Base-by-base conservation (phyloP, 768 basidiomycete genomes). In the Ramaria sp. region DNA sequence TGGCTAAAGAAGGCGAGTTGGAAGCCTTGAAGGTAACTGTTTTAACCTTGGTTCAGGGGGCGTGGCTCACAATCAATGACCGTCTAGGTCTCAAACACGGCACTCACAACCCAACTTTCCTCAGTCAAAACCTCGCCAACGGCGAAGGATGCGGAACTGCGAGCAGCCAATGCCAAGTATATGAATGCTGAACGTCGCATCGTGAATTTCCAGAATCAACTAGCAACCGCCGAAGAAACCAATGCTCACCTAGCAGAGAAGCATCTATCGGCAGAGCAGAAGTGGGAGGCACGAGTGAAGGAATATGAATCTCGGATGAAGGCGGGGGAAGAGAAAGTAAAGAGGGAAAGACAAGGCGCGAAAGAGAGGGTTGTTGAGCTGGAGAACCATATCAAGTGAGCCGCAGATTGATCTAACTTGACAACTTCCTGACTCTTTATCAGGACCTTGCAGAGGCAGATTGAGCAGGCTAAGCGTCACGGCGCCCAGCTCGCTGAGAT, bases 231-330 rank as follows among this genome's bases (percentile, higher is more conserved):
- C 3, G 95, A 98, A 64, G 90, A 94, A 68, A 85, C 85, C 69
- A 76, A 94, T 48, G 80, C 84, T 1, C 66, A 71, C 38, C 76
- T 88, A 68, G 85, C 84, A 59, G 75, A 82, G 69, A 86, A 83
- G 72, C 86, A 77, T 36, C 71, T 74, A 0, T 72, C 71, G 0
- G 85, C 88, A 0, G 93, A 96, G 60, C 72, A 70, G 50, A 95
- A 94, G 67, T 98, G 94, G 92, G 93, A 94, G 62, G 89, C 85
- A 0, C 75, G 94, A n/a, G 88, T 98, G 43, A 85, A 83, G 67
- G 94, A 98, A 68, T 93, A 94, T 62, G 91, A 96, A 69, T 65
- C 78, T 13, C 71, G 88, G 16, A 64, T 93, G 58, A 83, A 82
- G 66, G 81, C 82, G 0, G 89, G 89, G 0, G 90, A 92, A 62